Percentiles rank a stretch among this genome's conserved stretches.
Evolutionary conservation across 306 rosid genomes (phyloP).

Genomic region (Vachellia pachyceras): DNA sequence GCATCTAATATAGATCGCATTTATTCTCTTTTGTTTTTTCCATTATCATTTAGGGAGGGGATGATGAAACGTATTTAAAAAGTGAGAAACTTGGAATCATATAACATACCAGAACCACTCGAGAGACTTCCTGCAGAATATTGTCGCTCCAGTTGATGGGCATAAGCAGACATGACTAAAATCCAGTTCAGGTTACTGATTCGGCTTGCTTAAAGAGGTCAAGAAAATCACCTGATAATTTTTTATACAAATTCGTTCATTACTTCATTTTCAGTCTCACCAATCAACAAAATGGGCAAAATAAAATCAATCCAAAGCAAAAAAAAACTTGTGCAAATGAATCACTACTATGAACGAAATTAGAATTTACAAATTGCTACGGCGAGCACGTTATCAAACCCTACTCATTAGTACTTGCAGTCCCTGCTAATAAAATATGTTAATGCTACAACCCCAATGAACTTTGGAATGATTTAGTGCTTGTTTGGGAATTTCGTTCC

Average conservation of each 20-base stretch:
- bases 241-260: slow-evolving; percentile 32
- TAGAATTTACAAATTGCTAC: background rate
- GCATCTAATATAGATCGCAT: slow-evolving; percentile 3
- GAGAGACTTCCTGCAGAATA: slow-evolving; percentile 57
- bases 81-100: slow-evolving; percentile 20
- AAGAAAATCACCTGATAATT: slow-evolving; percentile 48
- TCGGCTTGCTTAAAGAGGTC: slow-evolving; percentile 38
- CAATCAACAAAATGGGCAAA: background rate
- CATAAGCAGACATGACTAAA: slow-evolving; percentile 68
- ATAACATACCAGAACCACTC: slow-evolving; percentile 61
- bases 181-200: slow-evolving; percentile 39
- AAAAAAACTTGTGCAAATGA: background rate
- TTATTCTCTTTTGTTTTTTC: background rate
- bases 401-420: background rate
- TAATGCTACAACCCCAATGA: background rate
- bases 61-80: background rate
- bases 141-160: slow-evolving; percentile 69
- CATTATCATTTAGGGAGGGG: background rate
- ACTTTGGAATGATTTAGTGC: background rate
- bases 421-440: background rate
- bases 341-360: background rate
- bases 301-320: background rate
- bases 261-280: slow-evolving; percentile 24
- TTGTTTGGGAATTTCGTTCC: no score
- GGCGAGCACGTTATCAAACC: background rate